These are phyloP conservation scores for Lasiodiplodia hormozganensis DNA, from an alignment of 2,329 filamentous ascomycete genomes.

Conservation along the genomic window DNA sequence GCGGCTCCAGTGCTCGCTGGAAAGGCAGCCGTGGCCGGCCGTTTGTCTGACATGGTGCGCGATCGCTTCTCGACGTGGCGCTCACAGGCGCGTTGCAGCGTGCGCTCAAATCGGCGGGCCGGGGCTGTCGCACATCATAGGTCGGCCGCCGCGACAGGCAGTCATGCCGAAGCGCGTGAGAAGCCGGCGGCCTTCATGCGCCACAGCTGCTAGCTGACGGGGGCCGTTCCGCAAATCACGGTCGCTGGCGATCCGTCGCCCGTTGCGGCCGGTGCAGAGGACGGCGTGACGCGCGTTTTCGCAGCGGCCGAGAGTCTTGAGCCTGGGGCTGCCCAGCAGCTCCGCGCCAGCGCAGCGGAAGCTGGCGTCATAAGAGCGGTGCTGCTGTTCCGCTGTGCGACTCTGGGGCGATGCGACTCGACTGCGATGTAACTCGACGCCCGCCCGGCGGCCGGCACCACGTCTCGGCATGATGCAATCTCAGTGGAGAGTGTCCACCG, in stretches of 20 bases:
- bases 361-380: constrained; percentile 27
- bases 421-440: constrained; percentile 27
- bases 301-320: constrained; percentile 22
- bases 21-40: constrained; percentile 11
- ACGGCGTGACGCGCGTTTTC: constrained; percentile 26
- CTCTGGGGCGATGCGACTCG: constrained; percentile 21
- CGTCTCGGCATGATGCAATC: constrained; percentile 26
- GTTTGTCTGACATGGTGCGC: constrained; percentile 26
- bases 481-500: constrained; percentile 19
- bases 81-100: constrained; percentile 32
- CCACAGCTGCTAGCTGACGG: constrained; percentile 34
- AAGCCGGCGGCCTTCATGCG: constrained; percentile 31
- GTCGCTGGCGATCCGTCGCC: constrained; percentile 19
- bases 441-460: constrained; percentile 17
- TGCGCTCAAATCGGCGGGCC: constrained; percentile 33
- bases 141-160: constrained; percentile 33
- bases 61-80: constrained; percentile 28
- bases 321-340: constrained; percentile 23
- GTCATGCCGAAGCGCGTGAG: constrained; percentile 28
- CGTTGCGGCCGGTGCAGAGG: constrained; percentile 20
- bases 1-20: constrained; percentile 16
- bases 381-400: constrained; percentile 24
- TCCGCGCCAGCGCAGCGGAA: constrained; percentile 21
- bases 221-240: constrained; percentile 24
- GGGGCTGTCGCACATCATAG: constrained; percentile 39